A percentile compares a stretch with the other conserved stretches of the same genome.
Evolutionary conservation across 306 rosid species (phyloP).

Genomic region (Mimosa pudica): DNA sequence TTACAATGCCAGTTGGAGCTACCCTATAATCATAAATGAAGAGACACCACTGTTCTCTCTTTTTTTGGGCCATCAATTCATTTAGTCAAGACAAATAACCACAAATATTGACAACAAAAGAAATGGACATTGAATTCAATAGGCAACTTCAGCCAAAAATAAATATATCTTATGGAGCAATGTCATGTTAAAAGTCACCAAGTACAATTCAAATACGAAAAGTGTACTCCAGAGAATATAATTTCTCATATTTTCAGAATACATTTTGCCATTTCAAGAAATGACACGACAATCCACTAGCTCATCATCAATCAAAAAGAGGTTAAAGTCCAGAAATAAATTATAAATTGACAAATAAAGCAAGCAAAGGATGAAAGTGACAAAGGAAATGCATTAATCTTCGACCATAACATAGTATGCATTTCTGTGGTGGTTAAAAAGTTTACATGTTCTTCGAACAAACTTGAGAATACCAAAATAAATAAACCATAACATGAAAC

Average conservation of each 20-base stretch:
- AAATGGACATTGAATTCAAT: not conserved
- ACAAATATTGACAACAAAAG: not conserved
- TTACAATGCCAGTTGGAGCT: not conserved
- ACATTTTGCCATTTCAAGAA: not conserved
- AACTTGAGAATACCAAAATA: slow-evolving; percentile 15
- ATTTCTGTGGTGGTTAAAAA: not conserved
- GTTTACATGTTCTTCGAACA: not conserved
- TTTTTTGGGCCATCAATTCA: not conserved
- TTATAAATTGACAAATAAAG: not conserved
- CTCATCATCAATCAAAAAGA: not conserved
- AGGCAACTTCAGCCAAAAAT: not conserved
- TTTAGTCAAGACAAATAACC: not conserved
- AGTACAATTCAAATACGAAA: not conserved
- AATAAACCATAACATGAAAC: not conserved
- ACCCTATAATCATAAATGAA: not conserved
- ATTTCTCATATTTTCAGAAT: not conserved
- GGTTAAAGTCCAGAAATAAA: not conserved
- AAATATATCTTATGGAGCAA: not conserved
- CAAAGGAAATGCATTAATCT: not conserved
- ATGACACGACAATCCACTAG: not conserved
- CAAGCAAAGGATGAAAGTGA: not conserved
- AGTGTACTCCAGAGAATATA: not conserved
- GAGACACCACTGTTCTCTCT: not conserved
- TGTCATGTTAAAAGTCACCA: not conserved
- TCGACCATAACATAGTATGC: not conserved